Evolutionary conservation across 1,139 yeast genomes (phyloP).

Genomic region (Hemisphaericaspora xylofermentans): DNA sequence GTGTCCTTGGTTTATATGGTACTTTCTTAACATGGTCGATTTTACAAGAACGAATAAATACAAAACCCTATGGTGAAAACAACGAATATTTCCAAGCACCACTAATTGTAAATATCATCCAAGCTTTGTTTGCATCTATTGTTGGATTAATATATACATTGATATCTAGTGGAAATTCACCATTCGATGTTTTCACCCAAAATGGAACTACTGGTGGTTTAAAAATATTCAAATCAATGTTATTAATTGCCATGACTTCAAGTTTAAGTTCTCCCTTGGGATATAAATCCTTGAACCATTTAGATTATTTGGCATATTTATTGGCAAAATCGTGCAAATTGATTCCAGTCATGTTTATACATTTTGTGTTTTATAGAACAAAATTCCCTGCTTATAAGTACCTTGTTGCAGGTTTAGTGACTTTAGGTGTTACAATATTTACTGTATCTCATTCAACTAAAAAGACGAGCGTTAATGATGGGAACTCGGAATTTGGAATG

Average conservation of each 20-base stretch:
- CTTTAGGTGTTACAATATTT: conserved; percentile 78
- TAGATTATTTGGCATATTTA: conserved; percentile 80
- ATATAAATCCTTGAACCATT: conserved; percentile 71
- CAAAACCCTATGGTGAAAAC: conserved; percentile 65
- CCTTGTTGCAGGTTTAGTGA: conserved; percentile 70
- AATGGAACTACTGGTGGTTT: conserved; percentile 20
- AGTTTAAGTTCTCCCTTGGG: conserved; percentile 82
- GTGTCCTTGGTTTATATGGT: conserved; percentile 74
- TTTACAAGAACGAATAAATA: conserved; percentile 82
- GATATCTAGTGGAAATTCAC: conserved; percentile 27
- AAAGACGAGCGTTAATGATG: conserved; percentile 32
- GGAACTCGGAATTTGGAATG: conserved; percentile 55
- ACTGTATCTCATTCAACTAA: conserved; percentile 47
- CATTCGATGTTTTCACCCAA: conserved; percentile 30
- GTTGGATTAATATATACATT: conserved; percentile 64
- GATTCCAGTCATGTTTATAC: conserved; percentile 88
- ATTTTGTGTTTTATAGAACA: conserved; percentile 68
- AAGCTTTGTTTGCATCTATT: conserved; percentile 68
- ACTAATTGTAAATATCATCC: conserved; percentile 68
- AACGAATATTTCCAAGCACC: conserved; percentile 65
- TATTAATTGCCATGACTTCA: conserved; percentile 72
- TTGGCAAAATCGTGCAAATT: conserved; percentile 92
- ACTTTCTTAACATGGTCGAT: conserved; percentile 91
- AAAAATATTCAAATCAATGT: conserved; percentile 41
- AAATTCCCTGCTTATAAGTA: conserved; percentile 76